A percentile compares a stretch with the other conserved stretches of the same genome.
Evolutionary conservation across 371 early-diverging fungal genomes (phyloP).

Genomic region (Rhizopus delemar): DNA sequence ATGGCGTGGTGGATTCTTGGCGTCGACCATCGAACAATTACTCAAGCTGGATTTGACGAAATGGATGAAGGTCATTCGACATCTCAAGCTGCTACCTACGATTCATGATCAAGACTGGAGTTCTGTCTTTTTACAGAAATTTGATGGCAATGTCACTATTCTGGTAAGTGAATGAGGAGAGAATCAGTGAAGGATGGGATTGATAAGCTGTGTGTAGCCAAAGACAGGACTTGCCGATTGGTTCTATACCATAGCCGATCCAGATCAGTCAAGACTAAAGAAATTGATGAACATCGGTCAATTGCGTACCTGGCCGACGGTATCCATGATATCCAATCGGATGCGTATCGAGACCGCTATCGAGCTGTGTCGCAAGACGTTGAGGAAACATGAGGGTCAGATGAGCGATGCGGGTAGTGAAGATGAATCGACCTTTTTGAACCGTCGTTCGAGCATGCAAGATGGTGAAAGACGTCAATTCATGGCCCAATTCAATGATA

Average conservation of each 20-base stretch:
- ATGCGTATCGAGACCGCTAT: conserved; percentile 75
- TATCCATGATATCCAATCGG: conserved; percentile 80
- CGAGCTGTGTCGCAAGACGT: conserved; percentile 36
- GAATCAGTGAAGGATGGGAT: neutral
- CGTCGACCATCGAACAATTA: conserved; percentile 74
- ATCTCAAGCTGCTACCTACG: conserved; percentile 76
- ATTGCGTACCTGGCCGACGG: conserved; percentile 75
- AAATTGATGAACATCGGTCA: conserved; percentile 65
- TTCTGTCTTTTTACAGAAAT: conserved; percentile 82
- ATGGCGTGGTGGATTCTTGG: conserved; percentile 87
- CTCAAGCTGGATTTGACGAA: conserved; percentile 85
- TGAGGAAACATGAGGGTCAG: conserved; percentile 15
- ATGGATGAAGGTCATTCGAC: conserved; percentile 80
- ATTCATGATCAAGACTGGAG: conserved; percentile 81
- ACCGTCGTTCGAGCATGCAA: conserved; percentile 44
- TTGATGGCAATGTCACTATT: conserved; percentile 88
- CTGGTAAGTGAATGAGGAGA: conserved; percentile 45
- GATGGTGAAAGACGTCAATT: conserved; percentile 49
- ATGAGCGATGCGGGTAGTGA: conserved; percentile 39
- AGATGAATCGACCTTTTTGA: conserved; percentile 36
- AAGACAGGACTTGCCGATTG: conserved; percentile 66
- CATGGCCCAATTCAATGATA: conserved; percentile 85
- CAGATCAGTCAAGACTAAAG: conserved; percentile 58
- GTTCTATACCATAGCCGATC: conserved; percentile 71
- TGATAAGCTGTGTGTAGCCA: conserved; percentile 44